Evolutionary conservation across 2,329 filamentous ascomycete species (phyloP), one percentile per base, ranked within the genome.

Genomic region (Penicillium carneum): DNA sequence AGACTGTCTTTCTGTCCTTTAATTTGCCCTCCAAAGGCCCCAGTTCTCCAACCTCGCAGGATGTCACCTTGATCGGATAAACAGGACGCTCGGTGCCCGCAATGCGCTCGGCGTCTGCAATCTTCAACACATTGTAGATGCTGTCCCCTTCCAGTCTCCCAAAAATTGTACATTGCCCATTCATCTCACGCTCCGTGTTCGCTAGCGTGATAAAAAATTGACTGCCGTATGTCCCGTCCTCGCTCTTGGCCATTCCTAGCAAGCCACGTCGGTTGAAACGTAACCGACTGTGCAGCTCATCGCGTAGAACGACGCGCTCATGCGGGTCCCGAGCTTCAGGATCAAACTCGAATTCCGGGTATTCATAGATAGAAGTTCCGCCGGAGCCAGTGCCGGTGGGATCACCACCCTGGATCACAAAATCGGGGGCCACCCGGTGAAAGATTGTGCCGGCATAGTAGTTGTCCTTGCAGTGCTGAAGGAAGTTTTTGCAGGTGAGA

Each of bases 171-270:
- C 97, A 97, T 79, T 91, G 92, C 53, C 90, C 90, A 69, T 90
- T 92, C 72, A 99, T 77, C 81, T 98, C 93, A 29, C 92, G 88
- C 26, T 93, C 84, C 73, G 90, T 93, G 57, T 83, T 83, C 65
- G 88, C 93, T 55, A 99, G 80, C 0, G 95, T 98, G 63, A 99
- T 89, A 81, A 99, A 99, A 83, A 98, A 98, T 78, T 99, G 95
- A 76, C 92, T 97, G 36, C 92, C 91, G 80, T 98, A 98, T 57
- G 91, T 91, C 47, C 93, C 89, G 63, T 80, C 79, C 54, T 80
- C 79, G 42, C 77, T 79, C 77, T 98, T 98, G 31, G 95, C 95
- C 93, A 98, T 97, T n/a, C 91, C 95, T 69, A 99, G 79, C 70
- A 98, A 80, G 0, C 95, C 95, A 62, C 95, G 85, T 49, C 95